Evolutionary conservation across 179 eudicot species (phyloP), one percentile per base, ranked within the genome.

Genomic region (Drosera spatulata): DNA sequence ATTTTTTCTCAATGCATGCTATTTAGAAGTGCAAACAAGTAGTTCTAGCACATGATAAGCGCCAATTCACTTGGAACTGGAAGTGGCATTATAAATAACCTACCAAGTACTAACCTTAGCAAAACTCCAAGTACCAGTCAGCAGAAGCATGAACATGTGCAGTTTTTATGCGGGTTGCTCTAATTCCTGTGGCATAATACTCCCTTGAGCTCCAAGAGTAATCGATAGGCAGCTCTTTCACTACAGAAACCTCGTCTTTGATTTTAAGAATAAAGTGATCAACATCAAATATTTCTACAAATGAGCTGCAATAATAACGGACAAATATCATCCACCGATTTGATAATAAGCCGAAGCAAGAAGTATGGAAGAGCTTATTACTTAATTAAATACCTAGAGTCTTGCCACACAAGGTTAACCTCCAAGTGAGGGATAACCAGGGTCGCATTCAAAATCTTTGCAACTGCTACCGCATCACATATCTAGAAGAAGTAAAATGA

Each of bases 401-500:
- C 99, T 78, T 79, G 77, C 97, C 99, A 90, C 47, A 94, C 97
- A 52, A 94, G 85, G 80, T 94, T 94, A 41, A 90, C 77, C 87
- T 94, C 99, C 51, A 94, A 75, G 70, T 90, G 79, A 45, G 99
- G 99, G 63, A 94, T 81, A 55, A 90, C 86, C 38, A 94, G 94
- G 56, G 99, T 90, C 55, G 97, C 99, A 77, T 94, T 90, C 68
- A 94, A 63, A 69, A 94, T 86, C 72, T 94, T 94, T 65, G 97
- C 97, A 62, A 94, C 91, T 53, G 96, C 97, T 69, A 94, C 97
- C 52, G 96, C 99, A 73, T 94, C 99, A 76, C 99, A 94, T 15
- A 94, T 82, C 99, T 93, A 22, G 33, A 22, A 22, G 33, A 22
- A 22, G 33, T 22, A 22, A 22, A 22, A 22, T 22, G 33, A n/a